These are phyloP conservation scores for Agapanthus africanus DNA, from an alignment of 106 monocot genomes.

Conservation along the genomic window DNA sequence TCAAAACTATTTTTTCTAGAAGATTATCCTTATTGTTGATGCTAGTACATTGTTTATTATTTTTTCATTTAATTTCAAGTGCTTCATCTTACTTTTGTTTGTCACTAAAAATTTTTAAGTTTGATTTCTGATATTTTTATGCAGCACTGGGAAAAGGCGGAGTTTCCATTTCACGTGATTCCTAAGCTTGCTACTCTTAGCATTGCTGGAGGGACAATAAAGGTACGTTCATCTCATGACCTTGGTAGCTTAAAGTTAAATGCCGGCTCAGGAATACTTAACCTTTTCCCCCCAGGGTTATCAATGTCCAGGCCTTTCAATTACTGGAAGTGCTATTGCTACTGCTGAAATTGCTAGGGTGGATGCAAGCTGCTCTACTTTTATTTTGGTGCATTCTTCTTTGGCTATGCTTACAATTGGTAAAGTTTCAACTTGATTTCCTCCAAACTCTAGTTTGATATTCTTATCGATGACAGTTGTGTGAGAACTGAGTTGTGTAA, in stretches of 20 bases:
- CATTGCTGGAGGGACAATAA: constrained; percentile 77
- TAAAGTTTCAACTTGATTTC: constrained; percentile 18
- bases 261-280: neutral
- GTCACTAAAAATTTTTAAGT: neutral
- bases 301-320: constrained; percentile 81
- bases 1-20: neutral
- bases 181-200: constrained; percentile 59
- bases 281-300: constrained; percentile 49
- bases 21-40: neutral
- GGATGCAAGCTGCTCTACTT: constrained; percentile 91
- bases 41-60: neutral
- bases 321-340: constrained; percentile 66
- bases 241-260: neutral
- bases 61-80: neutral
- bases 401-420: constrained; percentile 91
- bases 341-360: constrained; percentile 80
- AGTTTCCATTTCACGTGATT: constrained; percentile 81
- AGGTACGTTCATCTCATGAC: constrained; percentile 36
- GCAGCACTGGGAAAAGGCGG: constrained; percentile 97
- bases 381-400: constrained; percentile 92
- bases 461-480: neutral
- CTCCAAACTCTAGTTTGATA: neutral
- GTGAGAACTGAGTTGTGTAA: neutral
- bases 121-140: neutral
- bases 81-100: neutral